Base-by-base conservation (phyloP, 441 rosid species). In the Erodium trifolium region DNA sequence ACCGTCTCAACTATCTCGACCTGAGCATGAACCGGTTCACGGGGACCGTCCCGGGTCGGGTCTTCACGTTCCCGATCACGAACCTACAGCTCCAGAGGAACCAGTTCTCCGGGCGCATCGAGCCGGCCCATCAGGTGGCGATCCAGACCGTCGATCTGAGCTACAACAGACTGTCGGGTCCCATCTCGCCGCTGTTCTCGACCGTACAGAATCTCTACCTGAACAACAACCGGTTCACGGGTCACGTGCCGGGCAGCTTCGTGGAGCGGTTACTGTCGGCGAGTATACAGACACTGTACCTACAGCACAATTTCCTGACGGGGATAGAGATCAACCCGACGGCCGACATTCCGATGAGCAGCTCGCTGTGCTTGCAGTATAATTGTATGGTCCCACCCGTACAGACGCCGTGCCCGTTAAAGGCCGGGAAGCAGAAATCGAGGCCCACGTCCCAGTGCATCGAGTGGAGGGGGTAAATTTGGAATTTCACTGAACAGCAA, bases 381-480 rank as follows among this genome's bases (percentile, higher is more conserved):
- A 93, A 93, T 47, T 93, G 98, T 69, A 91, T 91, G 98, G 96
- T 93, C 3, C 94, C 95, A 74, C 94, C 98, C 68, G 76, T 91
- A 29, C 86, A 87, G 77, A 77, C 94, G 65, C 91, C 91, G 2
- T 93, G 98, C 82, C 98, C 97, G n/a, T 71, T 87, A 80, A 89
- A 85, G 68, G 81, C 96, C 10, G 98, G 98, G 55, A 80, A 76
- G 68, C 87, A 88, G 79, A 89, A 86, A 81, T 79, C 88, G 0
- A 83, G 98, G 81, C 98, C 98, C 18, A 73, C 84, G 1, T 66
- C 83, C 10, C 96, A 93, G 83, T 91, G 98, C 62, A 80, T 5
- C 77, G 83, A 82, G 68, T 90, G 57, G 57, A 13, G 75, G 65
- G 97, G 97, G 83, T 92, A 78, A 73, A 51, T 12, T 13, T 2